Conservation (phyloP, 1,284 basidiomycete species). For the Fomes fomentarius region DNA sequence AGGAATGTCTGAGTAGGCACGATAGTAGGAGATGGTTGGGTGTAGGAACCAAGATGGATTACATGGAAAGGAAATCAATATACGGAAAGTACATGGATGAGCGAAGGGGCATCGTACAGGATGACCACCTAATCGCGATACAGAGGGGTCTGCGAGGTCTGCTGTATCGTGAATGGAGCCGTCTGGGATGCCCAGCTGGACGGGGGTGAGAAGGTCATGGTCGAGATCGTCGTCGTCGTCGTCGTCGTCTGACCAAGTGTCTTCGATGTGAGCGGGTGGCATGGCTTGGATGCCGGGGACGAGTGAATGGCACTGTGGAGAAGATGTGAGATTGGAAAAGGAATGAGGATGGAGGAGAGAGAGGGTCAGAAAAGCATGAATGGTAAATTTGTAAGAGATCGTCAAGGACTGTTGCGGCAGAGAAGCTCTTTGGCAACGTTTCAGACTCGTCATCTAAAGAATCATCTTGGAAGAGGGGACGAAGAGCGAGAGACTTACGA, state of each 20-base stretch:
- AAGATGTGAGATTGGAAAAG: not conserved
- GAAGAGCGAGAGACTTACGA: slow-evolving; percentile 18
- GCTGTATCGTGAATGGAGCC: slow-evolving; percentile 56
- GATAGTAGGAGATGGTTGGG: not conserved
- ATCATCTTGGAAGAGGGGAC: slow-evolving; percentile 56
- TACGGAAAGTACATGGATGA: slow-evolving; percentile 46
- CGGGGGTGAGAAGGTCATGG: slow-evolving; percentile 65
- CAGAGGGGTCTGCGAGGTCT: slow-evolving; percentile 71
- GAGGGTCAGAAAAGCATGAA: slow-evolving; percentile 86
- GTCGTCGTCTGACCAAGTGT: slow-evolving; percentile 81
- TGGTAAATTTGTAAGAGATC: slow-evolving; percentile 72
- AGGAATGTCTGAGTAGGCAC: slow-evolving; percentile 35
- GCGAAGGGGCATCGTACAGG: slow-evolving; percentile 69
- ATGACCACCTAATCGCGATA: slow-evolving; percentile 84
- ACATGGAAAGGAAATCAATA: slow-evolving; percentile 32
- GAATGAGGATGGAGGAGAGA: slow-evolving; percentile 22
- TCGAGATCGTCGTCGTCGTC: slow-evolving; percentile 67
- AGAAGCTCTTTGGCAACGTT: slow-evolving; percentile 60
- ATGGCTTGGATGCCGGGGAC: slow-evolving; percentile 1
- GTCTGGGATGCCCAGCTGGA: slow-evolving; percentile 78
- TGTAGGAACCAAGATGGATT: slow-evolving; percentile 11
- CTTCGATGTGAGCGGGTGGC: slow-evolving; percentile 38
- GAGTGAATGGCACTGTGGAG: not conserved
- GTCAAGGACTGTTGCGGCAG: slow-evolving; percentile 57
- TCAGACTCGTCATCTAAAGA: slow-evolving; percentile 91